A percentile compares a stretch with the other conserved stretches of the same genome.
Evolutionary conservation across 73 alveolate genomes (phyloP).

Genomic region (Paraurostyla sp.): DNA sequence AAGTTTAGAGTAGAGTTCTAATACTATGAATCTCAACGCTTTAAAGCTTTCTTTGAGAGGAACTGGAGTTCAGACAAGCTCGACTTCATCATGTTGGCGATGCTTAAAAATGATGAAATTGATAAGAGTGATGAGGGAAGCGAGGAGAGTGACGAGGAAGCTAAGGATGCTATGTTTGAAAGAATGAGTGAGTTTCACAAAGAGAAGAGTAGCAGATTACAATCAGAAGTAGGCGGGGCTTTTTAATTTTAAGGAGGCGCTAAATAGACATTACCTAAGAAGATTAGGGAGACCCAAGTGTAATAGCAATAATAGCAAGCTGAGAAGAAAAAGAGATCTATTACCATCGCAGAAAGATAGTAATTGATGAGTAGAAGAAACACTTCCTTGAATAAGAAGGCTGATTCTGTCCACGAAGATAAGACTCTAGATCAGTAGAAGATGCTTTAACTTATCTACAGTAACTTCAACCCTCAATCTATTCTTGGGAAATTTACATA

Average conservation of each 20-base stretch:
- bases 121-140: slow-evolving; percentile 28
- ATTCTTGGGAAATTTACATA: not conserved
- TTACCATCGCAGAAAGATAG: not conserved
- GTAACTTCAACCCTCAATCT: slow-evolving; percentile 10
- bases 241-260: too few species aligned
- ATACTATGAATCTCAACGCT: slow-evolving; percentile 55
- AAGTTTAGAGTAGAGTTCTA: slow-evolving; percentile 39
- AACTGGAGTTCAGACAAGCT: slow-evolving; percentile 49
- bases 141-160: slow-evolving; percentile 34
- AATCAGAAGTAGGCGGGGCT: too few species aligned
- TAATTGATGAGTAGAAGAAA: not conserved
- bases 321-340: too few species aligned
- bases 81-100: slow-evolving; percentile 21
- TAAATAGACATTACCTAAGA: too few species aligned
- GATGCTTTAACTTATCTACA: not conserved
- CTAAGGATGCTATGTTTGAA: not conserved
- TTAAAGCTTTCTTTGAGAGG: slow-evolving; percentile 25
- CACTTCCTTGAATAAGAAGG: not conserved
- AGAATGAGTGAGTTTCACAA: not conserved
- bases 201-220: not conserved
- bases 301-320: too few species aligned
- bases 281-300: too few species aligned
- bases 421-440: not conserved
- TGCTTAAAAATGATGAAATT: slow-evolving; percentile 2
- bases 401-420: not conserved